Evolutionary conservation across 2,329 filamentous ascomycete genomes (phyloP).

Genomic region (Ophiostoma quercus): DNA sequence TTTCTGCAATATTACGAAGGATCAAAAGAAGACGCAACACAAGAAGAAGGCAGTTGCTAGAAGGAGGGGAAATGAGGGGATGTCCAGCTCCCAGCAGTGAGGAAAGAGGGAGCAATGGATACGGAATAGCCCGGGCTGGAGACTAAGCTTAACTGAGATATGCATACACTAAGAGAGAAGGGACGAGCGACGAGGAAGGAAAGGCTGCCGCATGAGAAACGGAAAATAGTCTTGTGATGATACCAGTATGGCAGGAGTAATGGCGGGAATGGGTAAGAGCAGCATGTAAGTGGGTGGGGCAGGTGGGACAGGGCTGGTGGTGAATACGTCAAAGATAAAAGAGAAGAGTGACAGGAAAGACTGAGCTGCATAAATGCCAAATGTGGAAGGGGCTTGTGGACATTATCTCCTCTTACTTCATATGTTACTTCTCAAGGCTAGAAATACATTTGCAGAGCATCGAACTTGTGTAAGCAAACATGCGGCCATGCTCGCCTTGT

Average conservation of each 20-base stretch:
- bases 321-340: too few relatives aligned
- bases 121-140: not conserved
- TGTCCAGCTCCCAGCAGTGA: not conserved
- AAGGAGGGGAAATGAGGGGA: constrained; percentile 6
- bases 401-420: too few relatives aligned
- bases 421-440: too few relatives aligned
- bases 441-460: too few relatives aligned
- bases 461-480: too few relatives aligned
- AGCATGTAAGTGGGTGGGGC: not conserved
- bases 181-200: not conserved
- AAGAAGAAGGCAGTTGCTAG: not conserved
- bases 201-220: not conserved
- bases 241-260: not conserved
- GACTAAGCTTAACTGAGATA: not conserved
- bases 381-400: too few relatives aligned
- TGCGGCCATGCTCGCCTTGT: too few relatives aligned
- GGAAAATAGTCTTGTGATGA: not conserved
- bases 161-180: not conserved
- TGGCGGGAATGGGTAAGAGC: not conserved
- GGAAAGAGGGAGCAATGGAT: not conserved
- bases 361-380: too few relatives aligned
- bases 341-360: too few relatives aligned
- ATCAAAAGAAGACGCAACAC: not conserved
- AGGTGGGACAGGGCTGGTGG: not conserved
- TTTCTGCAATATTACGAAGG: not conserved